phyloP scores from a whole-genome alignment of 148 eudicot species.

The Camellia lanceoleosa region DNA sequence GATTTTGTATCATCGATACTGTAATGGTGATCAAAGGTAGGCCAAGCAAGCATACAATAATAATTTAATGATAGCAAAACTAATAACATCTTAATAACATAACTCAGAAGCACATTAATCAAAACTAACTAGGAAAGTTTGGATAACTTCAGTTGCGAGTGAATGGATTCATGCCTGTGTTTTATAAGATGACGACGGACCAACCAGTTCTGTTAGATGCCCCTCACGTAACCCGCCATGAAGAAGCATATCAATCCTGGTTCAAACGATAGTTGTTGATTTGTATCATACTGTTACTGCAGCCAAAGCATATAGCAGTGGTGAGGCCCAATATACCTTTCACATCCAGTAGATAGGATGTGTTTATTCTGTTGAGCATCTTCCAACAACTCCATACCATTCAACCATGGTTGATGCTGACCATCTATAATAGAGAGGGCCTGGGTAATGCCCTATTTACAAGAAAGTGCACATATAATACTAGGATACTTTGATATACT shows the following conservation, averaged over 20 bases:
- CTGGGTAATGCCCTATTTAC: constrained; percentile 60
- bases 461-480: constrained; percentile 16
- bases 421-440: constrained; percentile 50
- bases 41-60: background rate
- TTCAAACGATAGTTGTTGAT: constrained; percentile 13
- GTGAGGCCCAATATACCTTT: constrained; percentile 41
- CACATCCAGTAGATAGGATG: constrained; percentile 39
- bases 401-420: constrained; percentile 63
- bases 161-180: constrained; percentile 57
- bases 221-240: constrained; percentile 63
- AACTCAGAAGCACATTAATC: background rate
- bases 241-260: constrained; percentile 57
- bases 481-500: background rate
- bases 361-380: constrained; percentile 53
- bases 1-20: background rate
- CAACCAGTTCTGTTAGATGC: constrained; percentile 78
- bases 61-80: background rate
- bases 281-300: background rate
- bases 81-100: background rate
- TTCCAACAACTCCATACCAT: constrained; percentile 67
- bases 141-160: background rate
- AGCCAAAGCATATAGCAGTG: background rate
- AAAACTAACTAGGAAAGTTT: background rate
- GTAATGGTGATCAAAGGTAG: background rate
- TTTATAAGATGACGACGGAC: constrained; percentile 88